Evolutionary conservation across 2,329 filamentous ascomycete species (phyloP).

Genomic region (Aspergillus brunneoviolaceus): DNA sequence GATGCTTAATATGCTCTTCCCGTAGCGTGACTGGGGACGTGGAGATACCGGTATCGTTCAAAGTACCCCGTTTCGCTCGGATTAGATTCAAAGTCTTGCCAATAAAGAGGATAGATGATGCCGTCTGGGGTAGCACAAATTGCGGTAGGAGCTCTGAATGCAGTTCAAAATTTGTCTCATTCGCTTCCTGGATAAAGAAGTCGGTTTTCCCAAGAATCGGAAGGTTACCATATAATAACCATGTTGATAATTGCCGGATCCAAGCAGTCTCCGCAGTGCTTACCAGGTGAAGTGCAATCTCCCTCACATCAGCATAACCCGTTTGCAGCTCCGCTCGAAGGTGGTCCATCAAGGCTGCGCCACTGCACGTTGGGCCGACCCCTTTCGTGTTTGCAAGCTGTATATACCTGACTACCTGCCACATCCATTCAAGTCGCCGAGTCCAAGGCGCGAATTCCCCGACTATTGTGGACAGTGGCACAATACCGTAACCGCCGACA

Average conservation of each 20-base stretch:
- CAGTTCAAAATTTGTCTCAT: conserved; percentile 56
- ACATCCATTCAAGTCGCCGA: conserved; percentile 81
- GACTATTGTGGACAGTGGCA: conserved; percentile 82
- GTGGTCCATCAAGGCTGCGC: conserved; percentile 73
- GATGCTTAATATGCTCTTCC: conserved; percentile 50
- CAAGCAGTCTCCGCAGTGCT: conserved; percentile 81
- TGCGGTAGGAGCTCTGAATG: conserved; percentile 66
- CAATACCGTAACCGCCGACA: conserved; percentile 90
- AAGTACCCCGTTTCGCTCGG: conserved; percentile 51
- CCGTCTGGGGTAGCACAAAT: conserved; percentile 73
- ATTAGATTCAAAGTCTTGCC: conserved; percentile 87
- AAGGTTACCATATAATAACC: conserved; percentile 84
- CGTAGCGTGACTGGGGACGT: conserved; percentile 63
- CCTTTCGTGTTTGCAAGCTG: conserved; percentile 42
- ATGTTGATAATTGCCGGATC: conserved; percentile 85
- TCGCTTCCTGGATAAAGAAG: conserved; percentile 71
- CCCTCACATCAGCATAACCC: conserved; percentile 82
- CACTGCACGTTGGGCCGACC: conserved; percentile 53
- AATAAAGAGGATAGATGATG: conserved; percentile 83
- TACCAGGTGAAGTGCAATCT: conserved; percentile 70
- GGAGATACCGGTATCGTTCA: conserved; percentile 29
- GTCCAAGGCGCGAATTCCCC: conserved; percentile 86
- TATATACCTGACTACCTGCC: conserved; percentile 71
- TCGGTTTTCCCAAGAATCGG: conserved; percentile 76
- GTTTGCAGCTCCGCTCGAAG: conserved; percentile 76